These are phyloP conservation scores for Paecilomyces variotii DNA, from an alignment of 2,329 filamentous ascomycete genomes.

Conservation along the genomic window DNA sequence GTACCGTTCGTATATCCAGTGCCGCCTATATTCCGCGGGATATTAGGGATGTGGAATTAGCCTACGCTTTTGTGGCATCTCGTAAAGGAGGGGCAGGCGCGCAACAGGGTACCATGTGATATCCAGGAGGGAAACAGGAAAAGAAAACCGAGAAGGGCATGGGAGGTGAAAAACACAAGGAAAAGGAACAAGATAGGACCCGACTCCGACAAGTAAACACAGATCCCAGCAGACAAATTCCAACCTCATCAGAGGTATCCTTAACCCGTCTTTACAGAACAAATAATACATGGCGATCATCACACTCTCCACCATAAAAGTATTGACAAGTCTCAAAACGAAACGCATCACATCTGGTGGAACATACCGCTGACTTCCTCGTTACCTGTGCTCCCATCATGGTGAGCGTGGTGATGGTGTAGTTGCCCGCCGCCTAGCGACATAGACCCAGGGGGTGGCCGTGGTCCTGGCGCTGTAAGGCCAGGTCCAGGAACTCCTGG, in stretches of 20 bases:
- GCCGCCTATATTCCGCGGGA: constrained; percentile 26
- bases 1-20: constrained; percentile 40
- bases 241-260: constrained; percentile 1
- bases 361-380: constrained; percentile 97
- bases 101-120: constrained; percentile 4
- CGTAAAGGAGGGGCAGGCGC: constrained; percentile 7
- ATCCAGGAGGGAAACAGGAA: constrained; percentile 1
- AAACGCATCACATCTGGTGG: constrained; percentile 57
- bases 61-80: constrained; percentile 30
- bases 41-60: constrained; percentile 26
- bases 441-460: constrained; percentile 47
- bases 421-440: constrained; percentile 59
- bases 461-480: constrained; percentile 42
- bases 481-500: constrained; percentile 56
- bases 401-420: constrained; percentile 69
- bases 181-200: constrained; percentile 8
- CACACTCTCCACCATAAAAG: constrained; percentile 5
- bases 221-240: constrained; percentile 9
- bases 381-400: constrained; percentile 50
- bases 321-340: constrained; percentile 2
- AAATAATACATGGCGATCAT: constrained; percentile 25
- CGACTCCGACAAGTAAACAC: constrained; percentile 14
- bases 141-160: constrained; percentile 6
- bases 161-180: constrained; percentile 10
- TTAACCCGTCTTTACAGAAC: constrained; percentile 9